phyloP scores from a whole-genome alignment of 1,284 basidiomycete genomes.

The Leccinum pachyderme region DNA sequence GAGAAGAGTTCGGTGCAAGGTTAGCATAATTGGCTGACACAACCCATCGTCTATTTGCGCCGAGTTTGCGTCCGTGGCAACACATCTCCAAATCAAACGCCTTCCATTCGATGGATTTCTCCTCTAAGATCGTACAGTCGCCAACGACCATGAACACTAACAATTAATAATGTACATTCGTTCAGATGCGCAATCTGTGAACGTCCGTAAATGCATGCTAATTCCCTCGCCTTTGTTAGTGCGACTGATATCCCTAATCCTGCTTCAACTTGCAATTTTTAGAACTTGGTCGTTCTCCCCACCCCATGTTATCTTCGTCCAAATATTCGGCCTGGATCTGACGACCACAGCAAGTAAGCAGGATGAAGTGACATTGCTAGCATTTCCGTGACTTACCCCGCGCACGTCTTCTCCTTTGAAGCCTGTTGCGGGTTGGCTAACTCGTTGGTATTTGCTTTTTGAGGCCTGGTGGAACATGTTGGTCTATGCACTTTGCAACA shows the following conservation, averaged over 20 bases:
- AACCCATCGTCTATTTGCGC: neutral
- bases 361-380: neutral
- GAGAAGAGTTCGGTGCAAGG: neutral
- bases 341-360: neutral
- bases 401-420: conserved; percentile 18
- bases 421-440: conserved; percentile 11
- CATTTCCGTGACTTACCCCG: conserved; percentile 16
- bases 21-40: neutral
- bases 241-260: neutral
- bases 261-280: conserved; percentile 5
- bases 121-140: neutral
- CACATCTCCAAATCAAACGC: neutral
- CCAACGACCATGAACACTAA: neutral
- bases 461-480: conserved; percentile 13
- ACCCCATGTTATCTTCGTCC: conserved; percentile 31
- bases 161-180: neutral
- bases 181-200: neutral
- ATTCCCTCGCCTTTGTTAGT: neutral
- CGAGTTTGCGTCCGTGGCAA: neutral
- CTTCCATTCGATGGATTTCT: neutral
- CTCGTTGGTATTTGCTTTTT: conserved; percentile 14
- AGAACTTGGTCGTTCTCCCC: conserved; percentile 16
- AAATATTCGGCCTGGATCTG: conserved; percentile 27
- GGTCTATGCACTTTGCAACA: neutral
- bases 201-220: conserved; percentile 1